These are phyloP conservation scores for Telopea speciosissima DNA, from an alignment of 177 flowering plant genomes.

Conservation along the genomic window DNA sequence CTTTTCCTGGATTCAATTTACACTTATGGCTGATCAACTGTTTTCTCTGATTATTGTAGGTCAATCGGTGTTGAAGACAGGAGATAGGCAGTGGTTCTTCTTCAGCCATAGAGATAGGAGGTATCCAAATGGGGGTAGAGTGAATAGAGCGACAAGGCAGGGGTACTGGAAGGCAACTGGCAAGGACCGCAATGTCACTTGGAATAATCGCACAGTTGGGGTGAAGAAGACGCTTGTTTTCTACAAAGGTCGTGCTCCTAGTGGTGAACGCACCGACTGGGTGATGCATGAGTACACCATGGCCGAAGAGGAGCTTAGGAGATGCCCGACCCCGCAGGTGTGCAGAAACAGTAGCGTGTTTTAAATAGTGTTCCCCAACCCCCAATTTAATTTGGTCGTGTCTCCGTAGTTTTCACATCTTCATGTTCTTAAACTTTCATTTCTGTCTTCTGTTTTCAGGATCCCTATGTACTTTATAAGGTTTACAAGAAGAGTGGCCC, in stretches of 20 bases:
- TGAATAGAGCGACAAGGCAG: constrained; percentile 63
- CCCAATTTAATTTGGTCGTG: not conserved
- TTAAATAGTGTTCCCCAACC: too few relatives aligned
- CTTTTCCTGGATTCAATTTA: not conserved
- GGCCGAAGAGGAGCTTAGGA: constrained; percentile 78
- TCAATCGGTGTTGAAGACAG: constrained; percentile 55
- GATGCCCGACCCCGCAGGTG: constrained; percentile 55
- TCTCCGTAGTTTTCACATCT: not conserved
- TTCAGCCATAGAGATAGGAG: constrained; percentile 81
- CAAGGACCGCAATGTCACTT: constrained; percentile 59
- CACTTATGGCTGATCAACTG: not conserved
- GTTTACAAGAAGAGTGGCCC: constrained; percentile 84
- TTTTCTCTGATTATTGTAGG: constrained; percentile 30
- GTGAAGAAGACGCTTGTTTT: constrained; percentile 80
- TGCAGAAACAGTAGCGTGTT: not conserved
- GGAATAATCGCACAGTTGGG: constrained; percentile 59
- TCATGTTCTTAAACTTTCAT: not conserved
- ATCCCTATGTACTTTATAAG: constrained; percentile 75
- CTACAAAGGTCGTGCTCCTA: constrained; percentile 80
- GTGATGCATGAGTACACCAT: constrained; percentile 93
- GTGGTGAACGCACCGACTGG: constrained; percentile 84
- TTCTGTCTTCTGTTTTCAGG: constrained; percentile 28
- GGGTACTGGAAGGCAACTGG: constrained; percentile 99
- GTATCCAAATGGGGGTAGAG: constrained; percentile 76
- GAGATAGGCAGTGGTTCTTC: constrained; percentile 91